Percentiles rank a stretch among this genome's conserved stretches.
Conservation (phyloP, 306 rosid genomes). For the Cucurbita moschata region DNA sequence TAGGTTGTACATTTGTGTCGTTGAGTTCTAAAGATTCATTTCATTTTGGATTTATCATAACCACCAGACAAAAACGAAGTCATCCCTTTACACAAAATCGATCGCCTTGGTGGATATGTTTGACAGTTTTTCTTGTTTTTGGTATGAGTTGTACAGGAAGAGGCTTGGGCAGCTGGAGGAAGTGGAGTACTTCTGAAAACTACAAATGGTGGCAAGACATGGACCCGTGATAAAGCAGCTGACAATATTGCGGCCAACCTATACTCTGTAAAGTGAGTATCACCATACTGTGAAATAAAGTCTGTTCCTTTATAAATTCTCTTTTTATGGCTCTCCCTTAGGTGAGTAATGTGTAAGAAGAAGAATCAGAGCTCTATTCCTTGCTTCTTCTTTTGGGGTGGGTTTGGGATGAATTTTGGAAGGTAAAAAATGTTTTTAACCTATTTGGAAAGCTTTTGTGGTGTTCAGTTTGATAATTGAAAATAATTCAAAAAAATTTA, state of each 20-base stretch:
- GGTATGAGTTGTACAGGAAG: slow-evolving; percentile 33
- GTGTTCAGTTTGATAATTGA: background rate
- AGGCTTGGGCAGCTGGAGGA: slow-evolving; percentile 99
- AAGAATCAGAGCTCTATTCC: background rate
- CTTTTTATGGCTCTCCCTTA: background rate
- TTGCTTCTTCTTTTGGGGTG: background rate
- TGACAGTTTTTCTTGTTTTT: background rate
- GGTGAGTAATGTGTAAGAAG: background rate
- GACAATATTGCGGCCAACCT: slow-evolving; percentile 94
- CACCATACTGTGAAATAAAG: background rate
- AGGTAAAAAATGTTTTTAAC: background rate
- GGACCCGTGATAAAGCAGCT: slow-evolving; percentile 95
- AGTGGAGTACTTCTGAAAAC: slow-evolving; percentile 84
- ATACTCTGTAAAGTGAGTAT: slow-evolving; percentile 84
- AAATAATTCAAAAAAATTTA: background rate
- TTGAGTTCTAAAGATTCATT: background rate
- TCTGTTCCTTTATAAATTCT: background rate
- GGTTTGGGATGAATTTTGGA: background rate
- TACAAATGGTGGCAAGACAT: slow-evolving; percentile 83
- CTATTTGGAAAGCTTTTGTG: background rate
- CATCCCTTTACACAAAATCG: background rate
- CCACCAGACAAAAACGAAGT: background rate
- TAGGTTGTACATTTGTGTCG: too few species aligned
- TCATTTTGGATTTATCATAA: background rate
- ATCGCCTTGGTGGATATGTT: background rate